phyloP scores from a whole-genome alignment of 441 rosid genomes.

The Jatropha podagrica region DNA sequence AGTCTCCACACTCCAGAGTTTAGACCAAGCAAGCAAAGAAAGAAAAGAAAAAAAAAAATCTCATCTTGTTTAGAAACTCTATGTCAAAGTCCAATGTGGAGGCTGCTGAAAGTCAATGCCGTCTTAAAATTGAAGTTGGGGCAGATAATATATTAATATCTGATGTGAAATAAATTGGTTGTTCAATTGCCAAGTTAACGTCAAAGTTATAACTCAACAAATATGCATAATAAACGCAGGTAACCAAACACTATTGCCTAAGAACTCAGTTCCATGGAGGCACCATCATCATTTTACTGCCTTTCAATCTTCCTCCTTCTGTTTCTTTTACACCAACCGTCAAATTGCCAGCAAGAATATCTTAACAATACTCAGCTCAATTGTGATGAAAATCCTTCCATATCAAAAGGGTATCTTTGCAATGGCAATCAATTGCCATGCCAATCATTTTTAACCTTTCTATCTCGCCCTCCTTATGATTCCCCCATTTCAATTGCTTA shows the following conservation, averaged over 20 bases:
- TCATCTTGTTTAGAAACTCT: no score
- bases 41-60: no score
- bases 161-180: not conserved
- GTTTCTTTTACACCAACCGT: not conserved
- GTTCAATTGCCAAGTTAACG: not conserved
- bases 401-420: conserved; percentile 8
- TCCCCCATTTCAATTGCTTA: conserved; percentile 3
- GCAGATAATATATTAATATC: no score
- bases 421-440: not conserved
- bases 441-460: conserved; percentile 5
- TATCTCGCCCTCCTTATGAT: not conserved
- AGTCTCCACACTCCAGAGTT: no score
- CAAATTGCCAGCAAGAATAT: conserved; percentile 2
- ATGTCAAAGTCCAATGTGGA: not conserved
- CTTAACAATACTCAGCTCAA: not conserved
- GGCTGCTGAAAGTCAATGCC: not conserved
- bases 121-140: not conserved
- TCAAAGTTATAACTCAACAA: not conserved
- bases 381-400: not conserved
- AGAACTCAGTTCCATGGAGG: not conserved
- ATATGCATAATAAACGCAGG: not conserved
- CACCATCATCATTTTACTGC: not conserved
- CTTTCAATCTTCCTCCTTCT: not conserved
- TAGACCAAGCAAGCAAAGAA: no score
- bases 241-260: not conserved